These are phyloP conservation scores for Penicillium freii DNA, from an alignment of 2,329 filamentous ascomycete species.

Conservation along the genomic window DNA sequence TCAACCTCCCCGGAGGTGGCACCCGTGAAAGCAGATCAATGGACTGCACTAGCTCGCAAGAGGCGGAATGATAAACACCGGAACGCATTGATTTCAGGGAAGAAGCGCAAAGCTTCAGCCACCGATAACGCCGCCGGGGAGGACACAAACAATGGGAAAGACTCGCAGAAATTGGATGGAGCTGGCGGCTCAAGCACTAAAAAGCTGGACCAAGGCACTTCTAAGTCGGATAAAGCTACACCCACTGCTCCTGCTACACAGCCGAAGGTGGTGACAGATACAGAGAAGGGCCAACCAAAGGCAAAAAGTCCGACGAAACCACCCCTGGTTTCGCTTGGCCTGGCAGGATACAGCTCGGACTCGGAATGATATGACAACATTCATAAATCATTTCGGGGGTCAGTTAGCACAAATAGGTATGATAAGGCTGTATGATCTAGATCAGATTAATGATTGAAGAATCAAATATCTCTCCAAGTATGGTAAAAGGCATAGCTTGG, in stretches of 20 bases:
- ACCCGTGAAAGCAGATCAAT: conserved; percentile 45
- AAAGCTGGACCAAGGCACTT: neutral
- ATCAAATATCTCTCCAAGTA: neutral
- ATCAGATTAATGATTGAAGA: neutral
- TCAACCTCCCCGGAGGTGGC: conserved; percentile 35
- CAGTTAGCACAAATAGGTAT: neutral
- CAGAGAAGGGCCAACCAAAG: neutral
- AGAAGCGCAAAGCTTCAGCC: conserved; percentile 44
- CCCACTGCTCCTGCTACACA: neutral
- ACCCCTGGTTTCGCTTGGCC: neutral
- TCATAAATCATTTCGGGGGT: neutral
- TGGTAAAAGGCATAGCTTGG: neutral
- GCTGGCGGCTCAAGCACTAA: conserved; percentile 2
- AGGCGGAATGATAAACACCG: conserved; percentile 52
- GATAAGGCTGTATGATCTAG: neutral
- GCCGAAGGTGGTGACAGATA: neutral
- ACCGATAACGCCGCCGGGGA: conserved; percentile 16
- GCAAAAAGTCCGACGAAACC: neutral
- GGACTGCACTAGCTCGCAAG: conserved; percentile 52
- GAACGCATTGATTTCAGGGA: conserved; percentile 40
- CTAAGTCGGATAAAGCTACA: neutral
- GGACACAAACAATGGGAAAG: conserved; percentile 5
- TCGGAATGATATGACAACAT: neutral
- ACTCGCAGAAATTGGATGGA: conserved; percentile 9
- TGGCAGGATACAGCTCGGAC: conserved; percentile 6